A percentile compares a stretch with the other conserved stretches of the same genome.
phyloP scores from a whole-genome alignment of 2,329 filamentous ascomycete genomes.

The Proliferodiscus dingleyae region DNA sequence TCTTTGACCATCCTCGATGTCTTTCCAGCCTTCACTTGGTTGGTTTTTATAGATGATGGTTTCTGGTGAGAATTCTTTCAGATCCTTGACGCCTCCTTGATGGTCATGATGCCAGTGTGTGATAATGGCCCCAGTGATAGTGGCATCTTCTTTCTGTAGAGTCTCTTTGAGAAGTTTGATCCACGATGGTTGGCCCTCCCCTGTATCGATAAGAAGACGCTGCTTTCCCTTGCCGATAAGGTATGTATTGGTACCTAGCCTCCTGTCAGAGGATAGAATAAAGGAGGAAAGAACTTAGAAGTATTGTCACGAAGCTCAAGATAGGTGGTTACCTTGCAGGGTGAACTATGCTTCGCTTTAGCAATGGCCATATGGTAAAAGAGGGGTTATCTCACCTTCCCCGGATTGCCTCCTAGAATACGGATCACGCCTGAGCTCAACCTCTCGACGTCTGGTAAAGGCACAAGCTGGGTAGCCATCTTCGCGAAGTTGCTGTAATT shows the following conservation, averaged over 20 bases:
- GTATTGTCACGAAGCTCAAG: conserved; percentile 35
- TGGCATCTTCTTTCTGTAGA: conserved; percentile 63
- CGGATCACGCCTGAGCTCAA: conserved; percentile 75
- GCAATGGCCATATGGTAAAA: conserved; percentile 4
- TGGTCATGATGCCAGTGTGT: conserved; percentile 96
- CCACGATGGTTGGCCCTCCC: conserved; percentile 72
- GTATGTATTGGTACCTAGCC: conserved; percentile 90
- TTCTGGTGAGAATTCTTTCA: conserved; percentile 58
- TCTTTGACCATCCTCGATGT: conserved; percentile 51
- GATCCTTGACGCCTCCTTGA: conserved; percentile 66
- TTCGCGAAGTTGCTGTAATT: conserved; percentile 3
- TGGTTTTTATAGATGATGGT: conserved; percentile 63
- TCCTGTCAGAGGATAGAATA: conserved; percentile 32
- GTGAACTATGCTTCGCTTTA: conserved; percentile 43
- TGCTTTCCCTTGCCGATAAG: conserved; percentile 69
- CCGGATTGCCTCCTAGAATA: conserved; percentile 85
- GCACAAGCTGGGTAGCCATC: conserved; percentile 30
- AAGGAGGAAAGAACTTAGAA: no score
- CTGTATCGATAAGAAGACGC: conserved; percentile 85
- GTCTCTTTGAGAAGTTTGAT: conserved; percentile 57
- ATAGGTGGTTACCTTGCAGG: conserved; percentile 48
- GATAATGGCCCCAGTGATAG: conserved; percentile 65
- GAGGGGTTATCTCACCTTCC: conserved; percentile 52
- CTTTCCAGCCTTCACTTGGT: conserved; percentile 46
- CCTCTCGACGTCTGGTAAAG: conserved; percentile 66